Evolutionary conservation across 2,329 filamentous ascomycete genomes (phyloP), one percentile per base, ranked within the genome.

Genomic region (Phialophora verrucosa): DNA sequence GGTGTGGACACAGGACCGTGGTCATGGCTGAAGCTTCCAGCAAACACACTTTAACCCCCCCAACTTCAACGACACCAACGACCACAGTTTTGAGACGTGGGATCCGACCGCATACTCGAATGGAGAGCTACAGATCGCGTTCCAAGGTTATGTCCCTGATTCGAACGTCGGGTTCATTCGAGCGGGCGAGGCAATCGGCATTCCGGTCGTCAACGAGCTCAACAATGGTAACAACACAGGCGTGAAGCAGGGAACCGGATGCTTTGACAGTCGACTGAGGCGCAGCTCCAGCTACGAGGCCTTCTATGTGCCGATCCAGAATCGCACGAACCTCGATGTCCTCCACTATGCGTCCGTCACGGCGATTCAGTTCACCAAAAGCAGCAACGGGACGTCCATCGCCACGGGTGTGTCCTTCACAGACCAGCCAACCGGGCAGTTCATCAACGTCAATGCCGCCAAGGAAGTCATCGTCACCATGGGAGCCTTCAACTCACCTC

Each of bases 401-500:
- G 66, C 63, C n/a, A 56, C 59, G 11, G 59, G 63, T 8, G 53
- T 63, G 25, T 42, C 54, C 20, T 68, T 62, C 29, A 65, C 62
- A 23, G 62, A 62, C 31, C 23, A 61, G 32, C 29, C 42, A 2
- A 75, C 72, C 10, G 63, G 57, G 7, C 50, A 58, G 32, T 63
- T 62, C 17, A 56, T 68, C 38, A 62, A 63, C 7, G 68, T 76
- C 2, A 66, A 67, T 7, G 74, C 73, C 3, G 69, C 42, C 29
- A 73, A 72, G 50, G 75, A 76, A 50, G 71, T 76, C 4, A 78
- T 80, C 62, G 69, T 80, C n/a, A 76, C 76, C 29, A 76, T 74
- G n/a, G 78, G 78, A 29, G 77, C 75, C 25, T 74, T 79, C 49
- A 74, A 76, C 58, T 77, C 76, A 6, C 77, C 77, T 47, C 76